Base-by-base conservation (phyloP, 1,284 basidiomycete genomes). In the Limonomyces culmigenus region DNA sequence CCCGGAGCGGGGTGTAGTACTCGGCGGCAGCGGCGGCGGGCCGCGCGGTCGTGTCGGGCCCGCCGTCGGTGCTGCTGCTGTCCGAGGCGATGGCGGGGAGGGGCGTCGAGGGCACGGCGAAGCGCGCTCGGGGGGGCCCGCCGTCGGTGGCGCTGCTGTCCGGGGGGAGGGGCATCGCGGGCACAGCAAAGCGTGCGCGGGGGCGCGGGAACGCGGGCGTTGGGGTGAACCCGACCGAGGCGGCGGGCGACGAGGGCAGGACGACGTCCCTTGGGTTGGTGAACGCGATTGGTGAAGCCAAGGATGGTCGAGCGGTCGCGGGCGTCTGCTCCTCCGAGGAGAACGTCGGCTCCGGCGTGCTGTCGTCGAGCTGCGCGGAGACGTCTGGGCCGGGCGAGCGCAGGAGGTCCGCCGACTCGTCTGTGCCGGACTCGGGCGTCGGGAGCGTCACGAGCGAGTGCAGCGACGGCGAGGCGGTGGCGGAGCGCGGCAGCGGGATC, bases 121-220 rank as follows among this genome's bases (percentile, higher is more conserved):
- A 78, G 15, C 71, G 65, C 16, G 75, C 62, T 15, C 73, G 60
- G 20, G 68, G 66, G 20, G n/a, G n/a, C n/a, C n/a, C n/a, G n/a
- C n/a, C n/a, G n/a, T n/a, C n/a, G n/a, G n/a, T n/a, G n/a, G n/a
- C n/a, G n/a, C n/a, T n/a, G n/a, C n/a, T n/a, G n/a, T n/a, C n/a
- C n/a, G n/a, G n/a, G n/a, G n/a, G n/a, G n/a, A n/a, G n/a, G n/a
- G n/a, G n/a, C n/a, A n/a, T n/a, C n/a, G n/a, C n/a, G n/a, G n/a
- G n/a, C n/a, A n/a, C 23, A 27, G 8, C n/a, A n/a, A 27, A 27
- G n/a, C 23, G 23, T 27, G 23, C 23, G 8, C 23, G 23, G n/a
- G 23, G 33, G 14, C 18, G 10, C 23, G 54, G 65, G 42, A 70
- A 67, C 2, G 67, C 66, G 17, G 74, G 74, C 1, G 73, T 76